Evolutionary conservation across 306 rosid genomes (phyloP).

Genomic region (Cucurbita moschata): DNA sequence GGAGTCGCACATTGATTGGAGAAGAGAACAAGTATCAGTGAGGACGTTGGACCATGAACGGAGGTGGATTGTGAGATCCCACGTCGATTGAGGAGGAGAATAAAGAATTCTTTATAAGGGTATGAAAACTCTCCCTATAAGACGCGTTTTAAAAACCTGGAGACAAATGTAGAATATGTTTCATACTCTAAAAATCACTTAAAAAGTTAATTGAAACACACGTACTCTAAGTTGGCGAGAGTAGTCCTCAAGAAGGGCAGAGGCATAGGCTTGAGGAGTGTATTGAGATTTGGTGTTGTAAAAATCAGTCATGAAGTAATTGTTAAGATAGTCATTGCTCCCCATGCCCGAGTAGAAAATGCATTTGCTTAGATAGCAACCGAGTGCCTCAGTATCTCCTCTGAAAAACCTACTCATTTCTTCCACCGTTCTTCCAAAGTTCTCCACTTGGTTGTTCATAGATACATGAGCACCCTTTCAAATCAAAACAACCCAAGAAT

Average conservation of each 20-base stretch:
- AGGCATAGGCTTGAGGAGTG: constrained; percentile 41
- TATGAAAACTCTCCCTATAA: too few relatives aligned
- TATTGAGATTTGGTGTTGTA: constrained; percentile 45
- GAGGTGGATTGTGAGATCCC: too few relatives aligned
- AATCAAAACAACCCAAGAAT: neutral
- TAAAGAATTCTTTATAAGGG: too few relatives aligned
- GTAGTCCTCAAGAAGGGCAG: constrained; percentile 51
- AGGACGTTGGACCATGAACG: too few relatives aligned
- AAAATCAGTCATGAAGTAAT: constrained; percentile 74
- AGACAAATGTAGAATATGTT: too few relatives aligned
- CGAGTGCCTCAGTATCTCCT: constrained; percentile 41
- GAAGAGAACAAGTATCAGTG: too few relatives aligned
- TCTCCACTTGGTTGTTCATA: constrained; percentile 50
- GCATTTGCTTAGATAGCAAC: constrained; percentile 45
- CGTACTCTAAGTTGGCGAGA: constrained; percentile 50
- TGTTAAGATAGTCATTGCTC: constrained; percentile 86
- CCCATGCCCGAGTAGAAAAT: constrained; percentile 75
- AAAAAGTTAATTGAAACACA: neutral
- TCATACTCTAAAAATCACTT: too few relatives aligned
- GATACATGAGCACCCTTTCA: constrained; percentile 65
- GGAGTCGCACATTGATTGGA: too few relatives aligned
- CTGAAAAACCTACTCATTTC: constrained; percentile 49
- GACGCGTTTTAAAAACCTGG: too few relatives aligned
- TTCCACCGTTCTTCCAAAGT: constrained; percentile 45
- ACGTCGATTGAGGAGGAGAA: too few relatives aligned